Conservation (phyloP, 1,139 yeast genomes). For the Hemisphaericaspora xylanilytica region DNA sequence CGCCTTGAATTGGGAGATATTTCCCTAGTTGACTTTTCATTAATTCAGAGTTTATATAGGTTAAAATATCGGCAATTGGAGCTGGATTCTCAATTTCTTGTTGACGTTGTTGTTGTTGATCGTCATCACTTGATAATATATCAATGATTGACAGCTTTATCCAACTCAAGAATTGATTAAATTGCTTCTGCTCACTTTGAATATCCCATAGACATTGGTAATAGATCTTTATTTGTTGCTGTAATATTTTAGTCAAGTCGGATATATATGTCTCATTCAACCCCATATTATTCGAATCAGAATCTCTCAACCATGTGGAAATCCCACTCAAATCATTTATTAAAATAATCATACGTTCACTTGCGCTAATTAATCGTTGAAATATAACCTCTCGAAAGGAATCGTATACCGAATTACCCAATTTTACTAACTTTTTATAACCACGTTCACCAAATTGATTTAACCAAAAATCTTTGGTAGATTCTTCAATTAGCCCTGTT, state of each 20-base stretch:
- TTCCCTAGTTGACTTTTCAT: constrained; percentile 24
- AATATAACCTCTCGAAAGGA: constrained; percentile 43
- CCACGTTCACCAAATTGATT: constrained; percentile 69
- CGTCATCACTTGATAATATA: constrained; percentile 34
- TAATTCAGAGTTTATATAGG: constrained; percentile 29
- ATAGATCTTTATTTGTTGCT: constrained; percentile 12
- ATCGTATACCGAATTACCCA: constrained; percentile 53
- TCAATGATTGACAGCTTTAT: constrained; percentile 36
- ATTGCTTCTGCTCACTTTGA: constrained; percentile 51
- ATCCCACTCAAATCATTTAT: constrained; percentile 48
- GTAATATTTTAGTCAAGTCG: constrained; percentile 19
- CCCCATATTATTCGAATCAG: constrained; percentile 23
- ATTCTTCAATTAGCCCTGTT: constrained; percentile 54
- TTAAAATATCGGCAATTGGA: constrained; percentile 24
- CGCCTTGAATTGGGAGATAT: constrained; percentile 17
- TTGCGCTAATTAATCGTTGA: constrained; percentile 50
- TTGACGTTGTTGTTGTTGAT: constrained; percentile 29
- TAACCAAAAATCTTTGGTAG: constrained; percentile 40
- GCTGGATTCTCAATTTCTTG: neutral
- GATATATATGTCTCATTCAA: constrained; percentile 24
- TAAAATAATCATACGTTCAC: constrained; percentile 57
- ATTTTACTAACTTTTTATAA: constrained; percentile 53
- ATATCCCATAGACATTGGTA: constrained; percentile 46
- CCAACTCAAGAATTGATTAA: constrained; percentile 54
- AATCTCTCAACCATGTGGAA: constrained; percentile 34